A percentile compares a stretch with the other conserved stretches of the same genome.
Conservation (phyloP, 2,329 filamentous ascomycete genomes). For the Ophiostoma piceae region DNA sequence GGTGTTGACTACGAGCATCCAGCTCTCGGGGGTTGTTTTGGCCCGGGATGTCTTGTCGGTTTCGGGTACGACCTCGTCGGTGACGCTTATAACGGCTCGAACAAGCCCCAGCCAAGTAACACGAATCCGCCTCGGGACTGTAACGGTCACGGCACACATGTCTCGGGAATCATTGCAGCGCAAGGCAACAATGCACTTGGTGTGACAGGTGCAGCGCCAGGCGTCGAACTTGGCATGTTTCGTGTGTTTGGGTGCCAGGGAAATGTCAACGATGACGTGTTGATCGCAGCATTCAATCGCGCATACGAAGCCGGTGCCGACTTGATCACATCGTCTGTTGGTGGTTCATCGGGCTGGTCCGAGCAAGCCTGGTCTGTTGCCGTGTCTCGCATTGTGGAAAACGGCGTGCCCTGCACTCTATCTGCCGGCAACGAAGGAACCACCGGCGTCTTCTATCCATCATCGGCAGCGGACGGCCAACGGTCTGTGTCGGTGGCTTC, state of each 20-base stretch:
- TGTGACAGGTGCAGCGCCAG: not conserved
- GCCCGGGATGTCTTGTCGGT: constrained; percentile 25
- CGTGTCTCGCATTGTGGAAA: not conserved
- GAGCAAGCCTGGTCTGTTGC: not conserved
- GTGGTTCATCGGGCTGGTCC: not conserved
- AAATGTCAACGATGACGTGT: not conserved
- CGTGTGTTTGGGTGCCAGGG: not conserved
- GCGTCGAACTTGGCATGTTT: not conserved
- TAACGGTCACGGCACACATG: constrained; percentile 45
- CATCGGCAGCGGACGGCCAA: not conserved
- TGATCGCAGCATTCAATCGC: not conserved
- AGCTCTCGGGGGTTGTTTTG: constrained; percentile 37
- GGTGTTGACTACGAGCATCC: constrained; percentile 31
- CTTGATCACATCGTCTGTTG: not conserved
- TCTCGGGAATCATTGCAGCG: not conserved
- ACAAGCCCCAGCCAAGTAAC: constrained; percentile 34
- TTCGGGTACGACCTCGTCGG: constrained; percentile 27
- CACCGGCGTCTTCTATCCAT: not conserved
- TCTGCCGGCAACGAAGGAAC: not conserved
- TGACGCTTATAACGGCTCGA: constrained; percentile 39
- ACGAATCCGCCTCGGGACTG: constrained; percentile 40
- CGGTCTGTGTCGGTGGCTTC: not conserved
- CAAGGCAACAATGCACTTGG: not conserved
- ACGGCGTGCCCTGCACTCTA: not conserved
- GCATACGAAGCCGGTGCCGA: not conserved